Evolutionary conservation across 306 rosid species (phyloP), one percentile per base, ranked within the genome.

Genomic region (Herpetospermum pedunculosum): DNA sequence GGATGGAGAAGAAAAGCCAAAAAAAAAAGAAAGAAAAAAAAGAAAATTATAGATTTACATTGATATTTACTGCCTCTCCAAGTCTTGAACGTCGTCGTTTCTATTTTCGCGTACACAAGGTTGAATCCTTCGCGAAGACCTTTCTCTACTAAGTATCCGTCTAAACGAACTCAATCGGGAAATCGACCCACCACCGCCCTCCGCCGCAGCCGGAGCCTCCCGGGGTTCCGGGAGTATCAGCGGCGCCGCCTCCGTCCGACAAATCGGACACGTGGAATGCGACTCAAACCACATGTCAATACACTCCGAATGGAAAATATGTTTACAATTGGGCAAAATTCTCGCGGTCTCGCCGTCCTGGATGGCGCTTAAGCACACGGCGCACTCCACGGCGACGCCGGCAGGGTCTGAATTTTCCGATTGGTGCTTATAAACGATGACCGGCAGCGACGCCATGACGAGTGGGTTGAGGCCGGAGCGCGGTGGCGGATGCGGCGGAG

Each of bases 241-340:
- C 3, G 84, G 85, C 44, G 79, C 78, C 10, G 75, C 77, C 28
- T 57, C 77, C 4, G 70, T 58, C 37, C 77, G 55, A 18, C 77
- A 74, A 35, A 57, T 74, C 7, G 89, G 89, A 30, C 92, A 85
- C 7, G 88, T 82, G 57, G 77, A 76, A 74, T 84, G 79, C 4
- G 88, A 80, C 23, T 62, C 28, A 21, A 88, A 76, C 90, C 87
- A 85, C 69, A 50, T 68, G 41, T 88, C 92, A 38, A 88, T 84
- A 67, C 92, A 88, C 37, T 83, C 89, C 52, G 54, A 77, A 68
- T 85, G 92, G 76, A 88, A 83, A 47, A 63, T 4, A 37, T 88
- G 89, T 72, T 81, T 83, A 76, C 89, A 85, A 64, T 82, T 88
- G 19, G 89, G 88, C 26, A 88, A 73, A 12, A 80, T 59, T 71